phyloP scores from a whole-genome alignment of 2,329 filamentous ascomycete species.

The Fusarium domesticum region DNA sequence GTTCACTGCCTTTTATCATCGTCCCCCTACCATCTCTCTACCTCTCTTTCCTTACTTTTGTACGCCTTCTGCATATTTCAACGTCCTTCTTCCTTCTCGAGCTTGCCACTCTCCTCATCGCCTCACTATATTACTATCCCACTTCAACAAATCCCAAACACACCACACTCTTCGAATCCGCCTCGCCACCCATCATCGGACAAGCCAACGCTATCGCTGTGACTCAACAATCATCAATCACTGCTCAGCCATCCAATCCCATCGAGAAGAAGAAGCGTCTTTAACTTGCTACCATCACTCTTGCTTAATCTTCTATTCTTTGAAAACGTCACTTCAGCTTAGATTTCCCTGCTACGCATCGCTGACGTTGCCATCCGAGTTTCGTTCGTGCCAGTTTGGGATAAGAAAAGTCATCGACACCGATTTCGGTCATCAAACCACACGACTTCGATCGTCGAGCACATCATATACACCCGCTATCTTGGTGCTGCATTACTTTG shows the following conservation, averaged over 20 bases:
- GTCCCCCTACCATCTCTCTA: slow-evolving; percentile 31
- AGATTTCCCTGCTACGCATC: slow-evolving; percentile 6
- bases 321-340: neutral
- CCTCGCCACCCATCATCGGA: slow-evolving; percentile 25
- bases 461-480: slow-evolving; percentile 11
- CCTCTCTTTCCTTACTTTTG: slow-evolving; percentile 33
- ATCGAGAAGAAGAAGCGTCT: slow-evolving; percentile 36
- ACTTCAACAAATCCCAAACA: slow-evolving; percentile 19
- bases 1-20: slow-evolving; percentile 34
- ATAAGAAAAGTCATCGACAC: neutral
- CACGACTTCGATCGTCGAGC: slow-evolving; percentile 5
- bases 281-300: slow-evolving; percentile 22
- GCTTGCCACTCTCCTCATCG: slow-evolving; percentile 30
- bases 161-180: slow-evolving; percentile 17
- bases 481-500: slow-evolving; percentile 24
- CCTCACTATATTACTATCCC: slow-evolving; percentile 19
- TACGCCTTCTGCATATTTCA: slow-evolving; percentile 33
- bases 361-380: slow-evolving; percentile 8
- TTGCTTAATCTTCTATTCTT: slow-evolving; percentile 18
- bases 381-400: slow-evolving; percentile 5
- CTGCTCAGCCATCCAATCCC: slow-evolving; percentile 17
- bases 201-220: slow-evolving; percentile 27
- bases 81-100: slow-evolving; percentile 38
- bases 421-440: slow-evolving; percentile 13
- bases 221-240: slow-evolving; percentile 14